phyloP scores from a whole-genome alignment of 192 early-diverging fungal species.

The Entomortierella chlamydospora region DNA sequence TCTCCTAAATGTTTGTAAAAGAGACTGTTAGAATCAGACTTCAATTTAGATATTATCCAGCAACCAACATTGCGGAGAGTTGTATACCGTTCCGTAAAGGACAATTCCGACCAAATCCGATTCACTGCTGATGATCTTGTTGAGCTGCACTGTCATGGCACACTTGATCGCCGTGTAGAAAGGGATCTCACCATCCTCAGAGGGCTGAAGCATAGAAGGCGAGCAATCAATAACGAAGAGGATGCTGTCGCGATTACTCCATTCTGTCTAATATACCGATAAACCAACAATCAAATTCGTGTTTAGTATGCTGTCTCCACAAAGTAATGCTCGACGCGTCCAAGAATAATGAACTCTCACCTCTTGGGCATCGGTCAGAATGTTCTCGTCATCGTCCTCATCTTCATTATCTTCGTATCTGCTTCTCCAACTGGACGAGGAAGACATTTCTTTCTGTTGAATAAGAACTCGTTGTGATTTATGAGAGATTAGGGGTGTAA shows the following conservation, averaged over 20 bases:
- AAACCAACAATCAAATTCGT: no score
- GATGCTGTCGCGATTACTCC: constrained; percentile 60
- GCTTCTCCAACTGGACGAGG: constrained; percentile 49
- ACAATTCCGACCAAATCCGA: constrained; percentile 60
- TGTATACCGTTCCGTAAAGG: constrained; percentile 61
- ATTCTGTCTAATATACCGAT: constrained; percentile 17
- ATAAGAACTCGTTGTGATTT: not conserved
- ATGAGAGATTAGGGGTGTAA: no score
- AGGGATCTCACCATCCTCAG: constrained; percentile 51
- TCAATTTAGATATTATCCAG: not conserved
- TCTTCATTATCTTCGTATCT: constrained; percentile 41
- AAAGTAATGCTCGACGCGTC: not conserved
- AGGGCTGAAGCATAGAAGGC: constrained; percentile 53
- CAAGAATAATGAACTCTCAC: constrained; percentile 9
- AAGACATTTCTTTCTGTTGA: not conserved
- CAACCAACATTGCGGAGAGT: not conserved
- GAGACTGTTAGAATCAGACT: not conserved
- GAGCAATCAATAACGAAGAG: constrained; percentile 66
- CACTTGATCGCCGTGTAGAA: constrained; percentile 56
- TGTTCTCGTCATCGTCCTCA: constrained; percentile 50
- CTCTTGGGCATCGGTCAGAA: constrained; percentile 53
- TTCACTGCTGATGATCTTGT: constrained; percentile 57
- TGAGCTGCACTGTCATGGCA: constrained; percentile 48
- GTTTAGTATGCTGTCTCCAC: no score
- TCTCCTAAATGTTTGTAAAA: constrained; percentile 29